phyloP scores from a whole-genome alignment of 805 yeast species.

The Wickerhamomyces silvicola region DNA sequence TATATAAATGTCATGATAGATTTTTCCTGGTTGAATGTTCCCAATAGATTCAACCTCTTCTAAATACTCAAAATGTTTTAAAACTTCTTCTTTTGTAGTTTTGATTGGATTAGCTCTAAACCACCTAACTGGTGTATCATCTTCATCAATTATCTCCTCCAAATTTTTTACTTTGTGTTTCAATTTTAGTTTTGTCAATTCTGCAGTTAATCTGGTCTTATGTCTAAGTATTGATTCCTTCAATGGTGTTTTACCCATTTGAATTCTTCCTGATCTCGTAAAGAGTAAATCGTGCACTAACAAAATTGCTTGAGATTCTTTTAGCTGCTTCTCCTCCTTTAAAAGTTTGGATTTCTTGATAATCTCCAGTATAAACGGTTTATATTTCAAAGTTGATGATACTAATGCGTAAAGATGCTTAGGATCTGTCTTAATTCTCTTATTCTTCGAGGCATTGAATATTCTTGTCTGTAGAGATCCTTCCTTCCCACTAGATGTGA shows the following conservation, averaged over 20 bases:
- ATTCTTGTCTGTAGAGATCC: conserved; percentile 53
- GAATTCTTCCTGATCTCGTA: conserved; percentile 71
- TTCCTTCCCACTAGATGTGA: conserved; percentile 28
- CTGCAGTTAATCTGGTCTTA: conserved; percentile 78
- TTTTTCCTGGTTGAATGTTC: conserved; percentile 44
- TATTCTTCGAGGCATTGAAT: conserved; percentile 41
- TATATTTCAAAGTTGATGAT: conserved; percentile 67
- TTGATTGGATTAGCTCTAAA: conserved; percentile 65
- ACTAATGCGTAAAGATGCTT: conserved; percentile 84
- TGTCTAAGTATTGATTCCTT: conserved; percentile 76
- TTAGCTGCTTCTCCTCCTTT: conserved; percentile 43
- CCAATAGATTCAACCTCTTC: conserved; percentile 39
- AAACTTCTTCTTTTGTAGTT: conserved; percentile 27
- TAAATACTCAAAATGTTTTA: conserved; percentile 34
- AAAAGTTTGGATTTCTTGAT: conserved; percentile 65
- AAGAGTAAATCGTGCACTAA: conserved; percentile 78
- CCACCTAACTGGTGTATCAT: conserved; percentile 77
- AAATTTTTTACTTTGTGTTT: conserved; percentile 57
- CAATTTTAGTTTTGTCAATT: conserved; percentile 69
- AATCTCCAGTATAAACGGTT: conserved; percentile 54
- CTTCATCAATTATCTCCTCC: conserved; percentile 45
- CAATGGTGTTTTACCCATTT: conserved; percentile 81
- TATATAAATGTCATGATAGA: conserved; percentile 68
- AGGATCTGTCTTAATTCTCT: conserved; percentile 56
- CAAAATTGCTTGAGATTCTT: conserved; percentile 49